Percentiles rank a stretch among this genome's conserved stretches.
These are phyloP conservation scores for Colletotrichum navitas DNA, from an alignment of 2,329 filamentous ascomycete genomes.

Conservation along the genomic window DNA sequence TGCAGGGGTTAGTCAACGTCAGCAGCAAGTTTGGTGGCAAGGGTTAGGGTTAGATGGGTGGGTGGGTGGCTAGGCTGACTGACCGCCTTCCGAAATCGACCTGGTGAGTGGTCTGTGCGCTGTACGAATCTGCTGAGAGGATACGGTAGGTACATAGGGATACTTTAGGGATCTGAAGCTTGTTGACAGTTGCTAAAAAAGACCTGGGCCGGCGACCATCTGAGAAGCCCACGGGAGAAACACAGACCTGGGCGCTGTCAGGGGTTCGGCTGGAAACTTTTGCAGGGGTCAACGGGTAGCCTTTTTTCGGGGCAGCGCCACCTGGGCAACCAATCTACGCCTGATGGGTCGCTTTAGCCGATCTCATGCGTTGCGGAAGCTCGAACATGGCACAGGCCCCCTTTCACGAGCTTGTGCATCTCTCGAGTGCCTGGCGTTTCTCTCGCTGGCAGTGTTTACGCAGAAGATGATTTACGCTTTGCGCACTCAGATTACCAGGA, in stretches of 20 bases:
- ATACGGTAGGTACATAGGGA: too few relatives aligned
- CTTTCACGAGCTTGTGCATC: background rate
- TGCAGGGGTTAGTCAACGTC: too few relatives aligned
- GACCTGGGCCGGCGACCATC: slow-evolving; percentile 17
- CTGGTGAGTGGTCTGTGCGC: too few relatives aligned
- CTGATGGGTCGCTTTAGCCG: background rate
- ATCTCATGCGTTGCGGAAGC: slow-evolving; percentile 18
- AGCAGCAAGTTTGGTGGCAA: too few relatives aligned
- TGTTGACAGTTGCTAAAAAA: slow-evolving; percentile 13
- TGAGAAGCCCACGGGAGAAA: slow-evolving; percentile 22
- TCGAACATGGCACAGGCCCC: background rate
- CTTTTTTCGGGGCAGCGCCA: background rate
- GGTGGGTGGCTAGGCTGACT: too few relatives aligned
- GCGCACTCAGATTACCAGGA: background rate
- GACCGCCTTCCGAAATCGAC: too few relatives aligned
- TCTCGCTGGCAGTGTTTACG: background rate
- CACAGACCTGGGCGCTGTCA: slow-evolving; percentile 18
- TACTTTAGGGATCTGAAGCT: slow-evolving; percentile 7
- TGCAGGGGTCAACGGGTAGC: slow-evolving; percentile 27
- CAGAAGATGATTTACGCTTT: background rate
- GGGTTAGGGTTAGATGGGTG: too few relatives aligned
- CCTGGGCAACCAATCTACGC: slow-evolving; percentile 11
- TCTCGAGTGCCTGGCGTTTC: background rate
- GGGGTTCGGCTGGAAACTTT: slow-evolving; percentile 21
- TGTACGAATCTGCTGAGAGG: too few relatives aligned